Evolutionary conservation across 441 rosid genomes (phyloP), one percentile per base, ranked within the genome.

Genomic region (Adansonia madagascariensis): DNA sequence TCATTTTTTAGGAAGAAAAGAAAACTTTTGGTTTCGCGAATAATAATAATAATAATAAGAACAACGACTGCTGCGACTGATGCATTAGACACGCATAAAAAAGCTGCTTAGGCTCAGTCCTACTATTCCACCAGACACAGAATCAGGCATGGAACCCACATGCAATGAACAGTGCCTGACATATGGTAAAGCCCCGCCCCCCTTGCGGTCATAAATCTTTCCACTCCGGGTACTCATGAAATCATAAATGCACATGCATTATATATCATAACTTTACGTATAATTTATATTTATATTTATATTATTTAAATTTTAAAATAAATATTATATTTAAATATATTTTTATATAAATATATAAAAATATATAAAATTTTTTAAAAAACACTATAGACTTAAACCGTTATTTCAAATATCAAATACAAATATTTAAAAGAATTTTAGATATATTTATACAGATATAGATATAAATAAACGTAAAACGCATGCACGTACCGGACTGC

Each of bases 401-500:
- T 35, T 35, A 35, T 35, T 2, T 35, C 2, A 1, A 35, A 35
- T 35, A 35, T 35, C 39, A 35, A 35, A 35, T 4, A 35, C 0
- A 35, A 35, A 35, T 35, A 35, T 35, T 35, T 35, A 35, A 35
- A 35, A 35, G 2, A 35, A 0, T 2, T 2, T 35, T 0, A 35
- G 4, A 35, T 1, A 35, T 35, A 35, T 35, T 35, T 35, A 35
- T 35, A 35, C 10, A 47, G 52, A 47, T 12, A 9, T 11, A 50
- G 12, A 12, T 50, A 50, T 14, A 17, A 55, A 55, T 61, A 24
- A 27, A 61, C 5, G 12, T 24, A 24, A 24, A 24, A 24, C 27
- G 27, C 17, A 56, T 14, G 6, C 14, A 75, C 83, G 3, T 49
- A 85, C 88, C 88, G 80, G 76, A 81, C 88, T 0, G 86, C 85